Evolutionary conservation across 495 filamentous ascomycete genomes (phyloP).

Genomic region (Hyaloscypha finlandica): DNA sequence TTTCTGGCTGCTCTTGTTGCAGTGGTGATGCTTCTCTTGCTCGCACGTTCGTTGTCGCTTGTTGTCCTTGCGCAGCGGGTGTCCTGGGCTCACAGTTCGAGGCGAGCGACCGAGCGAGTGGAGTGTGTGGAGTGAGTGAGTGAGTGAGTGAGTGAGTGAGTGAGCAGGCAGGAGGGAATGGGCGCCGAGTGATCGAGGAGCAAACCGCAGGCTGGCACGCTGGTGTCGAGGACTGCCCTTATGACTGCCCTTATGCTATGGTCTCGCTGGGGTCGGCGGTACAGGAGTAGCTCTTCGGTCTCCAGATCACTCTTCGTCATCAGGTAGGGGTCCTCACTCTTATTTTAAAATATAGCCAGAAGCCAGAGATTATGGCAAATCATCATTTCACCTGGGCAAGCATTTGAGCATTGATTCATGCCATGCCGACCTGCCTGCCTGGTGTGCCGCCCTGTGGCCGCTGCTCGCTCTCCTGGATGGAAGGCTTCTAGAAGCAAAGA

Average conservation of each 20-base stretch:
- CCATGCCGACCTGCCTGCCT: not conserved
- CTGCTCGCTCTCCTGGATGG: conserved; percentile 3
- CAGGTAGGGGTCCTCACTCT: not conserved
- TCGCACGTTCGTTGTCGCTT: not conserved
- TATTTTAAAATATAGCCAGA: not conserved
- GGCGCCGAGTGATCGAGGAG: not conserved
- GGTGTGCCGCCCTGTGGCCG: not conserved
- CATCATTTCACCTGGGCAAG: not conserved
- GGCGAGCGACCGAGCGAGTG: too few relatives aligned
- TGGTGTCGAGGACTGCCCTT: not conserved
- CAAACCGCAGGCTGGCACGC: too few relatives aligned
- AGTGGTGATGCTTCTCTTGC: not conserved
- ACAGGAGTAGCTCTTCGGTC: not conserved
- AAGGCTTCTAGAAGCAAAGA: conserved; percentile 19
- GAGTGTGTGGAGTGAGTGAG: too few relatives aligned
- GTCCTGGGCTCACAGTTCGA: too few relatives aligned
- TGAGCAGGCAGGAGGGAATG: not conserved
- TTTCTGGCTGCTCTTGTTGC: too few relatives aligned
- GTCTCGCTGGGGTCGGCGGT: not conserved
- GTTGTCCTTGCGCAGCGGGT: too few relatives aligned
- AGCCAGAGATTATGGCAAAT: not conserved
- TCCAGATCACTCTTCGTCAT: not conserved
- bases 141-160: too few relatives aligned
- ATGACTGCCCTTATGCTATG: not conserved
- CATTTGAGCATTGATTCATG: conserved; percentile 21